Evolutionary conservation across 371 early-diverging fungal species (phyloP), one percentile per base, ranked within the genome.

Genomic region (Mortierella sp.): DNA sequence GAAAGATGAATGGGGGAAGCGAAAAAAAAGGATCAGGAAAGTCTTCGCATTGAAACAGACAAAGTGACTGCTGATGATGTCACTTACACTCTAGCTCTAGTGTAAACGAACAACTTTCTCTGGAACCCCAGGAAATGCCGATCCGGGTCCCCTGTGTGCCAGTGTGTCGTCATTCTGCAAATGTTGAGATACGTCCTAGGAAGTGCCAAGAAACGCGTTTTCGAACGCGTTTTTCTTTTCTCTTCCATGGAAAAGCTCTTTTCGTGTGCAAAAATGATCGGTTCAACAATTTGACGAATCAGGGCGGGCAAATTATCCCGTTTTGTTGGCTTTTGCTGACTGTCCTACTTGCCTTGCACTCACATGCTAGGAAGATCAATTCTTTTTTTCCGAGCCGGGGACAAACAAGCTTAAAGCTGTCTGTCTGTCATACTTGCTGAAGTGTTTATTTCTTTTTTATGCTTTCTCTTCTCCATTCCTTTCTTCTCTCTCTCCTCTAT

Each of bases 301-400:
- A 68, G 6, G 24, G 21, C 43, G 68, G 68, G 35, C 65, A 65
- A 65, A 21, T 38, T 35, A 38, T 24, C 41, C 49, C 16, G 5
- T 2, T 49, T 10, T 44, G 44, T 3, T 44, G 46, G 35, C 35
- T 35, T 44, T 44, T 44, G 46, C 46, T 44, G 46, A 44, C 46
- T 44, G 46, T 44, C 7, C 32, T 3, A 21, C 21, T 38, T 38
- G 2, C 41, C 6, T 41, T 7, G 41, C 7, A 41, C 21, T 21
- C 68, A 68, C 68, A 68, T 68, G 68, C 38, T 38, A 68, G 24
- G 21, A 68, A 68, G 68, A 41, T 68, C 68, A 35, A 38, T 24
- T 68, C 21, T 68, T 68, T 35, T 65, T 38, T 68, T 68, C 68
- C 68, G 68, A 68, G 38, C 68, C 48, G 24, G 75, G 32, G 29